Percentiles rank a stretch among this genome's conserved stretches.
Evolutionary conservation across 1,139 yeast genomes (phyloP).

Genomic region (Blastobotrys apis): DNA sequence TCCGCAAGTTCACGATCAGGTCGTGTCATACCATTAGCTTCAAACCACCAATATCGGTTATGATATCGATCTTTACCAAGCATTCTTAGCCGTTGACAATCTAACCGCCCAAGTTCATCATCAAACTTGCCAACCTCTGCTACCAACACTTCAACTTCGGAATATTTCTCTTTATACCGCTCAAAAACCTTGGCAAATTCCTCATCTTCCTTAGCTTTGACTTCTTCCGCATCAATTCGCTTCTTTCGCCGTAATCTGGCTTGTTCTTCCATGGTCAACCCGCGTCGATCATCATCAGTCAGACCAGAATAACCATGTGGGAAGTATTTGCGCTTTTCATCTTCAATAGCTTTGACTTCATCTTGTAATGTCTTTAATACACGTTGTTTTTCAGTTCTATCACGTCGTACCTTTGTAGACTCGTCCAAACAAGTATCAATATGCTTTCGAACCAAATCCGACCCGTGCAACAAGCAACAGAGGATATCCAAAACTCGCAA

Average conservation of each 20-base stretch:
- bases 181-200: conserved; percentile 47
- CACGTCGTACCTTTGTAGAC: conserved; percentile 59
- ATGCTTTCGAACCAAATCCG: conserved; percentile 56
- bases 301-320: conserved; percentile 22
- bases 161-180: conserved; percentile 16
- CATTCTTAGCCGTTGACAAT: conserved; percentile 70
- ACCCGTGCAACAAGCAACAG: conserved; percentile 53
- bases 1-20: conserved; percentile 15
- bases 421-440: conserved; percentile 69
- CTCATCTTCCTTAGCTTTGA: conserved; percentile 44
- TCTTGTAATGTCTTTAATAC: conserved; percentile 52
- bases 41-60: conserved; percentile 96
- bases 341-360: conserved; percentile 42
- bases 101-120: conserved; percentile 39
- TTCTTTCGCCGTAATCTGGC: conserved; percentile 27
- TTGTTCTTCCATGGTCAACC: conserved; percentile 15
- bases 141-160: conserved; percentile 21
- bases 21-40: conserved; percentile 64
- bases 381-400: conserved; percentile 61
- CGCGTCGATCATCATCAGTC: conserved; percentile 14
- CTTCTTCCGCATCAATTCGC: conserved; percentile 49
- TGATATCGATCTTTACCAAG: conserved; percentile 80
- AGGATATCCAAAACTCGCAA: conserved; percentile 53
- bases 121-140: conserved; percentile 36
- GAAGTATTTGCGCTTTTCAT: conserved; percentile 27